Evolutionary conservation across 73 alveolate genomes (phyloP), one percentile per base, ranked within the genome.

Genomic region (Paramecium sexaurelia): DNA sequence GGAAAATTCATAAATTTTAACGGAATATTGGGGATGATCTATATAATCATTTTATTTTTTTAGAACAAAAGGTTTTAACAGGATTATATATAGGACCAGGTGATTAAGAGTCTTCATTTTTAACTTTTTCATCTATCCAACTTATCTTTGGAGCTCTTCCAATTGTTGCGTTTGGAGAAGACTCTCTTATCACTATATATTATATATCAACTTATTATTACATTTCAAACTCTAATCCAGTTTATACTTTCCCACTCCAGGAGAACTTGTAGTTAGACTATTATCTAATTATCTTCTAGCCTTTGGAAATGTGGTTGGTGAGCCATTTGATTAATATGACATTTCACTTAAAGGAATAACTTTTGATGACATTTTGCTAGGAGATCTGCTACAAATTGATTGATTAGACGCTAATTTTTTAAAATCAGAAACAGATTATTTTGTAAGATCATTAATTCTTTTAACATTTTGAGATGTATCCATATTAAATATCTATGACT

Each of bases 11-110:
- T 61, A 82, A 68, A 40, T 88, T 32, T 55, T 88, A 10, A 88
- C 47, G 29, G 94, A 88, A 68, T 75, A 55, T 15, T 88, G 94
- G 94, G 94, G 94, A 17, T 88, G 94, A 88, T 22, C 9, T 71
- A 32, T 71, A 61, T 61, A 26, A 32, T 78, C 73, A 78, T 78
- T 45, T 78, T n/a, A 78, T 19, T 78, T 78, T 78, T 78, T 78
- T 78, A 41, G 90, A 78, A 43, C 90, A 78, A 24, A 39, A 78
- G 35, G 90, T 78, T 78, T 78, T 78, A 8, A 78, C 90, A 29
- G 90, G 90, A 78, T 78, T 78, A 45, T 78, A 78, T 13, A 41
- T 78, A 22, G 90, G 90, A 4, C 90, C 90, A 29, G 90, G 90
- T 5, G 90, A 78, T 33, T 71, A 36, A 8, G 90, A 39, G 11